Evolutionary conservation across 73 alveolate species (phyloP), one percentile per base, ranked within the genome.

Genomic region (Stentor roeselii): DNA sequence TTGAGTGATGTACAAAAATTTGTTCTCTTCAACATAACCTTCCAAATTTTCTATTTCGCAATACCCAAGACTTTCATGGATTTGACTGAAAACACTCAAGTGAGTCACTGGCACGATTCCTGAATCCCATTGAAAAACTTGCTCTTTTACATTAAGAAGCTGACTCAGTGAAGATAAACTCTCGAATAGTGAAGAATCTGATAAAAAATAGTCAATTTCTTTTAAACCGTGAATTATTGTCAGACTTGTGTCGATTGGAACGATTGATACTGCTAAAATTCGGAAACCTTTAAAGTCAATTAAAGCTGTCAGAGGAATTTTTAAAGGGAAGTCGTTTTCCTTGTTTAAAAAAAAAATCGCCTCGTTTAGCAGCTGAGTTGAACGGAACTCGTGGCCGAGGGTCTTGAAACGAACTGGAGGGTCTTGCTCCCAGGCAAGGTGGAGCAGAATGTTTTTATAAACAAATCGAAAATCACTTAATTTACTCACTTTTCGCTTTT

Each of bases 211-310:
- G 21, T 86, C 93, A 30, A 78, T 82, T 0, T 36, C 60, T 36
- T 36, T 36, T 36, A 58, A 59, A 0, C 89, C 88, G 60, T 38
- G 78, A n/a, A 84, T 50, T 39, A 78, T 75, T 30, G 86, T 85
- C 42, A 34, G 60, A n/a, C 75, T 76, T 6, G 90, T 84, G 32
- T 90, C 85, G 39, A 91, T 59, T 3, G 90, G 89, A 11, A 86
- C 75, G n/a, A 50, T 27, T 34, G 87, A 89, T 6, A 86, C 86
- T 30, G 83, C 84, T 1, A 86, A 75, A 15, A 88, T 90, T 41
- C 94, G 40, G 39, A 89, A 89, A 15, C 94, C 94, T 67, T 89
- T 89, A 42, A 83, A 89, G 67, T 89, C 94, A 0, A 89, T 75
- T 1, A 85, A 3, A 0, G 88, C 50, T 42, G 90, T 78, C 30